Evolutionary conservation across 2,329 filamentous ascomycete genomes (phyloP).

Genomic region (Epichloe hybrida): DNA sequence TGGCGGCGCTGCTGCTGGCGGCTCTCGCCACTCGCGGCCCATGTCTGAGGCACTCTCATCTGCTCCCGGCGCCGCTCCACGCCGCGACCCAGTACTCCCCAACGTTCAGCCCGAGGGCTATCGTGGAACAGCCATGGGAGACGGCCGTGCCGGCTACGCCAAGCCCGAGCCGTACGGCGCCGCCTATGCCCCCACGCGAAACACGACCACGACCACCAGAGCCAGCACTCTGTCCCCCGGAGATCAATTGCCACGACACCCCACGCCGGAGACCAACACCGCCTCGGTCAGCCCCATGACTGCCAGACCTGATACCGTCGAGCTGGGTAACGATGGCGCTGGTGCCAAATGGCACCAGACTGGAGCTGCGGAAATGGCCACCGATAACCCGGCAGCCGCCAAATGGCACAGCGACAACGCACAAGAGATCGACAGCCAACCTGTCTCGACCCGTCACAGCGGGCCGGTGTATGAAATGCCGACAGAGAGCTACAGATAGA

Average conservation of each 20-base stretch:
- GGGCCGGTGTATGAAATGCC: slow-evolving; percentile 31
- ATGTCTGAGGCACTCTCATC: slow-evolving; percentile 18
- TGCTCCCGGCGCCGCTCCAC: slow-evolving; percentile 14
- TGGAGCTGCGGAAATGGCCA: slow-evolving; percentile 19
- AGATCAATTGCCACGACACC: slow-evolving; percentile 14
- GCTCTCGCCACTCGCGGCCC: slow-evolving; percentile 11
- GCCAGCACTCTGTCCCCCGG: slow-evolving; percentile 8
- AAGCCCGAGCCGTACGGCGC: slow-evolving; percentile 23
- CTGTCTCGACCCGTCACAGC: slow-evolving; percentile 19
- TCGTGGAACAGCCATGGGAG: slow-evolving; percentile 25
- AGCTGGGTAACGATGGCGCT: slow-evolving; percentile 8
- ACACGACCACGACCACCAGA: slow-evolving; percentile 6
- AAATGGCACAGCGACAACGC: slow-evolving; percentile 23
- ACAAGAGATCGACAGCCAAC: slow-evolving; percentile 25
- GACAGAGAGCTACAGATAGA: slow-evolving; percentile 22
- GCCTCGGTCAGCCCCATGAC: slow-evolving; percentile 7
- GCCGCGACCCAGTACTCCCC: slow-evolving; percentile 13
- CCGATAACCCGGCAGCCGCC: slow-evolving; percentile 15
- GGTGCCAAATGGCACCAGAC: slow-evolving; percentile 5
- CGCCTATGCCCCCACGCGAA: slow-evolving; percentile 14
- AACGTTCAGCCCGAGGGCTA: slow-evolving; percentile 20
- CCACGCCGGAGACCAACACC: slow-evolving; percentile 12
- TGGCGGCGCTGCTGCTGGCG: slow-evolving; percentile 13
- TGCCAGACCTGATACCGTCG: slow-evolving; percentile 5
- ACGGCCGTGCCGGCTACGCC: slow-evolving; percentile 26